Conservation (phyloP, 345 rosid genomes). For the Adansonia digitata region DNA sequence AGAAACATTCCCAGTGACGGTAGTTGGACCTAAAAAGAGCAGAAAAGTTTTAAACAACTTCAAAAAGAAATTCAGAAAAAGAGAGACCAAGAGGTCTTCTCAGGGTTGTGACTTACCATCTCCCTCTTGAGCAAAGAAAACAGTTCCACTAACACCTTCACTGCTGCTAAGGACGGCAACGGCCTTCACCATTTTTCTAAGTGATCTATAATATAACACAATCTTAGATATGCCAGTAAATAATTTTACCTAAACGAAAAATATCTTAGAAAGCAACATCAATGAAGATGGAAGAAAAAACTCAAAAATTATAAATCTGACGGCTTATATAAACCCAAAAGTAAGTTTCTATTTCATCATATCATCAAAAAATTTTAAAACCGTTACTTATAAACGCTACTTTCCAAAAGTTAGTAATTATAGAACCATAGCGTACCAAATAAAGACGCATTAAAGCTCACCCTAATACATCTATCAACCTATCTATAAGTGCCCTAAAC, state of each 20-base stretch:
- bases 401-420: not conserved
- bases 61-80: not conserved
- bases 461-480: not conserved
- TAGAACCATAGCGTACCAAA: not conserved
- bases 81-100: not conserved
- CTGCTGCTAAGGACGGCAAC: conserved; percentile 67
- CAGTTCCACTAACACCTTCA: conserved; percentile 76
- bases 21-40: conserved; percentile 47
- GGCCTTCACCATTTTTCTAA: conserved; percentile 73
- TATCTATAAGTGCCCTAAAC: too few species aligned
- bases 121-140: conserved; percentile 75
- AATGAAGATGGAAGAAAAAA: not conserved
- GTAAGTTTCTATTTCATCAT: not conserved
- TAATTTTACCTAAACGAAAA: not conserved
- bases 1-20: conserved; percentile 65
- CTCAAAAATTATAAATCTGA: not conserved
- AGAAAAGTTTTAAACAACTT: not conserved
- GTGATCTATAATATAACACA: conserved; percentile 63
- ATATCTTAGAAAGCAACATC: not conserved
- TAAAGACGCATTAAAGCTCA: not conserved
- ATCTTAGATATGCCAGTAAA: conserved; percentile 1
- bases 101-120: conserved; percentile 39
- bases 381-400: not conserved
- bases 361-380: not conserved
- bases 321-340: not conserved